Evolutionary conservation across 306 rosid genomes (phyloP).

Genomic region (Fagus sylvatica): DNA sequence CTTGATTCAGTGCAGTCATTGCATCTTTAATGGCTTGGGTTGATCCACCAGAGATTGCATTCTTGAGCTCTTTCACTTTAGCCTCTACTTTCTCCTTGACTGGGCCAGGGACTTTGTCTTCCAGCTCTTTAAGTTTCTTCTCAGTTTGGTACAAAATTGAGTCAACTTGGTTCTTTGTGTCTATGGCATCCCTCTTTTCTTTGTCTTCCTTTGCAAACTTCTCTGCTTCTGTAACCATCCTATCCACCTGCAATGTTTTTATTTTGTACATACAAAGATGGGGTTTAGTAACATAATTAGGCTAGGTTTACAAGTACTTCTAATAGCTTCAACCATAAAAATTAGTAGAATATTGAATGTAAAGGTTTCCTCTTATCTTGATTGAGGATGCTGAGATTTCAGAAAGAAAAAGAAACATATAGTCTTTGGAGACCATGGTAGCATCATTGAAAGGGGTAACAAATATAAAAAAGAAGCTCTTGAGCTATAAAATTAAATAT

Average conservation of each 20-base stretch:
- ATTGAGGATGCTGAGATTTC: too few species aligned
- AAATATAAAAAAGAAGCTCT: too few species aligned
- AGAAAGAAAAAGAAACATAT: too few species aligned
- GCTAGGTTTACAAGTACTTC: too few species aligned
- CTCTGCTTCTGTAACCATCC: conserved; percentile 80
- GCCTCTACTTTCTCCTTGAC: conserved; percentile 91
- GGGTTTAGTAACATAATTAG: too few species aligned
- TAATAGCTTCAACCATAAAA: too few species aligned
- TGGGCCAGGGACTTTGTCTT: conserved; percentile 74
- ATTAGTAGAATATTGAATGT: too few species aligned
- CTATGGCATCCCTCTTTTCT: conserved; percentile 90
- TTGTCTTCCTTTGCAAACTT: conserved; percentile 79
- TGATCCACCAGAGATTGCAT: conserved; percentile 68
- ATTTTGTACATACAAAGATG: too few species aligned
- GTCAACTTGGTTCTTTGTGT: conserved; percentile 86
- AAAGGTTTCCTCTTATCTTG: too few species aligned
- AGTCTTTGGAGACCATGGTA: conserved; percentile 1
- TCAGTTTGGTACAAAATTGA: conserved; percentile 83
- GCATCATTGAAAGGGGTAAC: neutral
- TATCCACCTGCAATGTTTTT: conserved; percentile 56
- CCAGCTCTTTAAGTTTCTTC: conserved; percentile 42
- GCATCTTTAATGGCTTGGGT: conserved; percentile 78
- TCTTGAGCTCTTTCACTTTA: conserved; percentile 72
- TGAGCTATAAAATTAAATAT: too few species aligned
- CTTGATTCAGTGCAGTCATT: conserved; percentile 89